A percentile compares a stretch with the other conserved stretches of the same genome.
These are phyloP conservation scores for Colletotrichum sp. DNA, from an alignment of 2,329 filamentous ascomycete genomes.

Conservation along the genomic window DNA sequence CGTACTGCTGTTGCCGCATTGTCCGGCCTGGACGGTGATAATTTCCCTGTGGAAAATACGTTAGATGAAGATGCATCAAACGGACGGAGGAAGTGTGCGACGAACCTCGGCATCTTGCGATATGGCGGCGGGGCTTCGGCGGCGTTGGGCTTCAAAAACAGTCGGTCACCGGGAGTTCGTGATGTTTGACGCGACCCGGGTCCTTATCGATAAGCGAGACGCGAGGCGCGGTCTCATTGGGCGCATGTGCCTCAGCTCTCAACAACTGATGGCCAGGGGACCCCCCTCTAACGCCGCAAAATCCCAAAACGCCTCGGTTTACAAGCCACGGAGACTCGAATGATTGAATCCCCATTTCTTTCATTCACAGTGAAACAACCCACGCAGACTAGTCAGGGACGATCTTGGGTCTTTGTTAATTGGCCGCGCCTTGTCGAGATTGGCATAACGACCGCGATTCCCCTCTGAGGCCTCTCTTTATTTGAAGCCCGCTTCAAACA, in stretches of 20 bases:
- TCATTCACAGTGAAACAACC: conserved; percentile 17
- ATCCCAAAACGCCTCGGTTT: background rate
- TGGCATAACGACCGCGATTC: background rate
- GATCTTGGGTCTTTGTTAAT: conserved; percentile 3
- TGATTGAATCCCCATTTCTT: conserved; percentile 9
- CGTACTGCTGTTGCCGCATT: conserved; percentile 99
- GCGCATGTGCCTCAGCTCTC: background rate
- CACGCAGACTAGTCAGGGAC: conserved; percentile 6
- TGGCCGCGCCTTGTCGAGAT: background rate
- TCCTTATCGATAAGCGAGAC: conserved; percentile 24
- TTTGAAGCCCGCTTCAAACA: background rate
- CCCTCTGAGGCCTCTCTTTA: conserved; percentile 1
- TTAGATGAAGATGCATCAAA: background rate
- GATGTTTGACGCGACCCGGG: conserved; percentile 18
- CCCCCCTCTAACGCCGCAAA: background rate
- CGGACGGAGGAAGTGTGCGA: background rate
- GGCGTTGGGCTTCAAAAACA: conserved; percentile 10
- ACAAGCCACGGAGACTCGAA: background rate
- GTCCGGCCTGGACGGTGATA: conserved; percentile 98
- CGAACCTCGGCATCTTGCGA: conserved; percentile 22
- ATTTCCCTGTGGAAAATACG: conserved; percentile 75
- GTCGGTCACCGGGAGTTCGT: background rate
- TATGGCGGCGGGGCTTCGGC: background rate
- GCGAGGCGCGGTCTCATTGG: conserved; percentile 11
- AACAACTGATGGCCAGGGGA: background rate